phyloP scores from a whole-genome alignment of 2,329 filamentous ascomycete genomes.

The Paecilomyces sp. region DNA sequence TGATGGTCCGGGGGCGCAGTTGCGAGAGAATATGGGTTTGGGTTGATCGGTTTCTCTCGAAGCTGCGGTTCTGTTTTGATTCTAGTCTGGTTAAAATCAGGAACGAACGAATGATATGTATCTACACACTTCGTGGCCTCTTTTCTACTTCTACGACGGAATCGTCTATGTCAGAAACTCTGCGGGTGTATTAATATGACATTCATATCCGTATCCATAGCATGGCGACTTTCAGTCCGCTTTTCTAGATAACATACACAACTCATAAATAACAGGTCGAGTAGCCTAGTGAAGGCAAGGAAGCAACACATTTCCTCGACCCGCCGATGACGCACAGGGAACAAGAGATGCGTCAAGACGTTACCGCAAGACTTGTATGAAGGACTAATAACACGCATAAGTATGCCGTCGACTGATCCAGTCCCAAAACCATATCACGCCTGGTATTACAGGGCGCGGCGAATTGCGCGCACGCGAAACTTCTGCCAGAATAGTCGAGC shows the following conservation, averaged over 20 bases:
- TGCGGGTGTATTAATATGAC: neutral
- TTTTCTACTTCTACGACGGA: neutral
- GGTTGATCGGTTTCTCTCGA: neutral
- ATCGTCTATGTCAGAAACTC: neutral
- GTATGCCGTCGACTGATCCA: neutral
- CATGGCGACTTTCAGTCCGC: neutral
- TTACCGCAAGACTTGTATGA: neutral
- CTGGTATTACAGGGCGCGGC: neutral
- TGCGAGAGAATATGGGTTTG: conserved; percentile 7
- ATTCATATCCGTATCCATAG: neutral
- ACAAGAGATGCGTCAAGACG: neutral
- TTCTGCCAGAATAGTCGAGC: neutral
- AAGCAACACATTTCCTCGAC: neutral
- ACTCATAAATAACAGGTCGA: neutral
- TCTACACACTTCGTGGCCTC: neutral
- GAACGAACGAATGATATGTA: neutral
- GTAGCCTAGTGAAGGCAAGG: neutral
- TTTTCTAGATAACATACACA: neutral
- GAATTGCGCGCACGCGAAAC: neutral
- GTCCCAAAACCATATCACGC: neutral
- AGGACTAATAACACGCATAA: neutral
- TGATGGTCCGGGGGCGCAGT: conserved; percentile 8
- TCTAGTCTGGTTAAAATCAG: neutral
- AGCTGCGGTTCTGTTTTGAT: neutral
- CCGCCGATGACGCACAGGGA: neutral